phyloP scores from a whole-genome alignment of 345 rosid genomes.

The Combretum micranthum region DNA sequence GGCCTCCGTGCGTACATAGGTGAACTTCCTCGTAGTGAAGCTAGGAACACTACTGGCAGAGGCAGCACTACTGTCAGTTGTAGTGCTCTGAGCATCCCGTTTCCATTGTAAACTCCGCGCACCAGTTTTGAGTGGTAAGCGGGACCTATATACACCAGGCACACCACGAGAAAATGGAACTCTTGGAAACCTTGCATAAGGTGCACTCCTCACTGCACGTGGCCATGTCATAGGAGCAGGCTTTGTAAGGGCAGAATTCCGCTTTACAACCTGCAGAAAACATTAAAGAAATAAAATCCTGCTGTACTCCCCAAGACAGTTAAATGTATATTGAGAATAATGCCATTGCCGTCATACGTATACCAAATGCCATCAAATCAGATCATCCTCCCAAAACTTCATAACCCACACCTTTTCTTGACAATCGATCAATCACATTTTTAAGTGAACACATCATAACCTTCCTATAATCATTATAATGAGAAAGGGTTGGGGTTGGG shows the following conservation, averaged over 20 bases:
- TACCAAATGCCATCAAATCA: no score
- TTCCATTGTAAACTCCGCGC: constrained; percentile 95
- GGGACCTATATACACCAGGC: constrained; percentile 55
- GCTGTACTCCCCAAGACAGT: not conserved
- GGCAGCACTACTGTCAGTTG: constrained; percentile 29
- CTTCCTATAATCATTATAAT: no score
- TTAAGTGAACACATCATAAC: no score
- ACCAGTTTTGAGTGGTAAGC: constrained; percentile 52
- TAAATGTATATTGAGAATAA: no score
- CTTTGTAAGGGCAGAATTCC: constrained; percentile 54
- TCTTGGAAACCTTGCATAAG: constrained; percentile 57
- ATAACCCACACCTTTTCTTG: no score
- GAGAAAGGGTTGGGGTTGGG: no score
- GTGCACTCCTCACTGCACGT: constrained; percentile 34
- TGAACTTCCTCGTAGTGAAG: constrained; percentile 54
- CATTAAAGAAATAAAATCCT: not conserved
- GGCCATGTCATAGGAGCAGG: constrained; percentile 61
- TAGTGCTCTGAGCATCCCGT: constrained; percentile 48
- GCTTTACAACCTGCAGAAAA: constrained; percentile 63
- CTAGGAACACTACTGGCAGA: constrained; percentile 24
- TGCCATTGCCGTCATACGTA: no score
- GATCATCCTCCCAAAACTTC: no score
- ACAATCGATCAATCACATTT: no score
- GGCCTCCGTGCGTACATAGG: constrained; percentile 62
- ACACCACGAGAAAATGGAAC: constrained; percentile 55